Percentiles rank a stretch among this genome's conserved stretches.
Evolutionary conservation across 2,329 filamentous ascomycete species (phyloP).

Genomic region (Fusarium domesticum): DNA sequence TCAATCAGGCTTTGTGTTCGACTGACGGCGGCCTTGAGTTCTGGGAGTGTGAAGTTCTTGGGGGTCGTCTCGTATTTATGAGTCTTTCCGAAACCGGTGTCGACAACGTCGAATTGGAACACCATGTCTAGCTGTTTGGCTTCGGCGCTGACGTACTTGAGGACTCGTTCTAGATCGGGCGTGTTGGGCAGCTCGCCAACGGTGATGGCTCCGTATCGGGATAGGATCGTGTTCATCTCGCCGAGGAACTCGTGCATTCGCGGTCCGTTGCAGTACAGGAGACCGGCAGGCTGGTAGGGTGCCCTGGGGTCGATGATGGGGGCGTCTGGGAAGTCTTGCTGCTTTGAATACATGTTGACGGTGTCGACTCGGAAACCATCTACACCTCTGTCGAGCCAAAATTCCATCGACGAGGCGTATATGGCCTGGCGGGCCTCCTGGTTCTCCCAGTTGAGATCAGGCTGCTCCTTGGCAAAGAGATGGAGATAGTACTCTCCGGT

Average conservation of each 20-base stretch:
- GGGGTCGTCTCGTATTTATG: constrained; percentile 51
- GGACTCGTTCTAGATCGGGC: constrained; percentile 54
- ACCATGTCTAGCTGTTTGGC: constrained; percentile 66
- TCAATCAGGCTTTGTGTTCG: constrained; percentile 52
- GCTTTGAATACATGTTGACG: constrained; percentile 70
- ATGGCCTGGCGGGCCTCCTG: constrained; percentile 64
- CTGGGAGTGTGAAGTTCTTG: constrained; percentile 44
- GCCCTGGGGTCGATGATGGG: constrained; percentile 48
- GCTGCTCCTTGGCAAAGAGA: constrained; percentile 72
- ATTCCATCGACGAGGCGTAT: constrained; percentile 68
- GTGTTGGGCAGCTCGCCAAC: constrained; percentile 68
- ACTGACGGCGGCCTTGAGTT: constrained; percentile 47
- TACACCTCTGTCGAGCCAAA: constrained; percentile 74
- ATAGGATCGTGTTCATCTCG: constrained; percentile 63
- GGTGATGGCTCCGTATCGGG: constrained; percentile 63
- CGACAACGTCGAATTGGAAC: constrained; percentile 64
- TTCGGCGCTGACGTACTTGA: constrained; percentile 57
- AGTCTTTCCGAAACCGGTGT: constrained; percentile 53
- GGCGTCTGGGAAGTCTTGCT: constrained; percentile 55
- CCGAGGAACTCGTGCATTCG: constrained; percentile 64
- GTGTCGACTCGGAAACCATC: constrained; percentile 74
- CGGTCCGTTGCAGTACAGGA: constrained; percentile 66
- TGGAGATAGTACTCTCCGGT: constrained; percentile 75
- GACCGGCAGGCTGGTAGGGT: constrained; percentile 49
- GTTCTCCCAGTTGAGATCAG: constrained; percentile 85